These are phyloP conservation scores for Monosporozyma solicola DNA, from an alignment of 805 yeast genomes.

Conservation along the genomic window DNA sequence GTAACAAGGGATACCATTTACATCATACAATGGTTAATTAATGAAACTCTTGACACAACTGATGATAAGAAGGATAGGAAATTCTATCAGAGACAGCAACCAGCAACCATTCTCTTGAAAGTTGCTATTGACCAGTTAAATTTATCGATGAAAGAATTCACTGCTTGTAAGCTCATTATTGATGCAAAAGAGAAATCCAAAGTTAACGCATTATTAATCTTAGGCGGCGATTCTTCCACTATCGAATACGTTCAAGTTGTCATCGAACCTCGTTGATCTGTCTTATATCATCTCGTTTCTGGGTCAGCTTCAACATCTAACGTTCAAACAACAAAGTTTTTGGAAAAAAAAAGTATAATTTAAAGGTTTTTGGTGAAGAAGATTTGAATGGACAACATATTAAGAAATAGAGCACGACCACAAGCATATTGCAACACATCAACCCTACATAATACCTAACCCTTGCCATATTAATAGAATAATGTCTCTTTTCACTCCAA, in stretches of 20 bases:
- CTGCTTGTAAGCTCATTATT: not conserved
- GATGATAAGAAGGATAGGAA: not conserved
- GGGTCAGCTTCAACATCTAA: not conserved
- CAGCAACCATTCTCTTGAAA: not conserved
- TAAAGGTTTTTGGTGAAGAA: not conserved
- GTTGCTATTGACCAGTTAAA: not conserved
- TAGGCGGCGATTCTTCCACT: not conserved
- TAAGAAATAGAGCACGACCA: not conserved
- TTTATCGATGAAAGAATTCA: not conserved
- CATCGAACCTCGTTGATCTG: not conserved
- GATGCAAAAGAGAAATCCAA: not conserved
- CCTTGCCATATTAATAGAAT: not conserved
- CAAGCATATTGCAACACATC: not conserved
- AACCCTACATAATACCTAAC: not conserved
- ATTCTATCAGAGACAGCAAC: not conserved
- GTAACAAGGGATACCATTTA: conserved; percentile 10
- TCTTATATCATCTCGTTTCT: not conserved
- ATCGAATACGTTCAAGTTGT: not conserved
- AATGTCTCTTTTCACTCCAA: conserved; percentile 16
- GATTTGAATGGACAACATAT: not conserved
- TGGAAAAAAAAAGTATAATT: not conserved
- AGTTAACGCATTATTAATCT: not conserved
- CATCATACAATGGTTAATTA: conserved; percentile 4
- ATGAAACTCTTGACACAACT: not conserved
- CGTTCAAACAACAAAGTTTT: not conserved